These are phyloP conservation scores for Monosporascus sp. DNA, from an alignment of 2,329 filamentous ascomycete genomes.

Conservation along the genomic window DNA sequence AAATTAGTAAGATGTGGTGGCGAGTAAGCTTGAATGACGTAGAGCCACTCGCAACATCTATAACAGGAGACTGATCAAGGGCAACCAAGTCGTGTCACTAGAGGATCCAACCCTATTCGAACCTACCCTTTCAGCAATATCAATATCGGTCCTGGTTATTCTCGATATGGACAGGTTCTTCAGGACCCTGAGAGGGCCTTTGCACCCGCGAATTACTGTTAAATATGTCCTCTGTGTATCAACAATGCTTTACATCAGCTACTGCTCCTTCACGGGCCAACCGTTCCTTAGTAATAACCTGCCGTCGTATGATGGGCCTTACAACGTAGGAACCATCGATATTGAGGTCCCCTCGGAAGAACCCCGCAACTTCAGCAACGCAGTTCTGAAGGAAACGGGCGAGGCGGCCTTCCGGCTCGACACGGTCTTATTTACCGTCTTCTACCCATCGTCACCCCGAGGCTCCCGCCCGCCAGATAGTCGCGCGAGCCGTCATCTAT, in stretches of 20 bases:
- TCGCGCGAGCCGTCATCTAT: constrained; percentile 27
- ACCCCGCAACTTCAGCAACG: constrained; percentile 29
- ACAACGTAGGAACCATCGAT: constrained; percentile 43
- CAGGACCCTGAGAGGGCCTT: neutral
- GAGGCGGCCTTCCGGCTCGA: constrained; percentile 40
- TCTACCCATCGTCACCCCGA: constrained; percentile 37
- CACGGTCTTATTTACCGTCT: constrained; percentile 45
- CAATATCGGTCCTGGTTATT: too few species aligned
- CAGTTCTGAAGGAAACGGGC: constrained; percentile 30
- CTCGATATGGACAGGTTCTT: neutral
- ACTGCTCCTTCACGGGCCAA: constrained; percentile 34
- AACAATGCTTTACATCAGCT: constrained; percentile 30
- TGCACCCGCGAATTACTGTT: neutral
- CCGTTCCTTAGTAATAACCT: constrained; percentile 41
- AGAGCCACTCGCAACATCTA: too few species aligned
- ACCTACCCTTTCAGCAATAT: too few species aligned
- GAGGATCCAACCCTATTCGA: too few species aligned
- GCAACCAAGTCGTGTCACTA: too few species aligned
- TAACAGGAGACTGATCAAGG: too few species aligned
- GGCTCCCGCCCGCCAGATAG: constrained; percentile 12
- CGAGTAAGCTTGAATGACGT: too few species aligned
- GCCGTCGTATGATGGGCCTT: constrained; percentile 38
- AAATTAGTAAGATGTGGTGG: too few species aligned
- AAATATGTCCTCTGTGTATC: constrained; percentile 26
- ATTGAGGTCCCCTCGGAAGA: constrained; percentile 32